A percentile compares a stretch with the other conserved stretches of the same genome.
Conservation (phyloP, 2,329 filamentous ascomycete genomes). For the Beauveria varroae region DNA sequence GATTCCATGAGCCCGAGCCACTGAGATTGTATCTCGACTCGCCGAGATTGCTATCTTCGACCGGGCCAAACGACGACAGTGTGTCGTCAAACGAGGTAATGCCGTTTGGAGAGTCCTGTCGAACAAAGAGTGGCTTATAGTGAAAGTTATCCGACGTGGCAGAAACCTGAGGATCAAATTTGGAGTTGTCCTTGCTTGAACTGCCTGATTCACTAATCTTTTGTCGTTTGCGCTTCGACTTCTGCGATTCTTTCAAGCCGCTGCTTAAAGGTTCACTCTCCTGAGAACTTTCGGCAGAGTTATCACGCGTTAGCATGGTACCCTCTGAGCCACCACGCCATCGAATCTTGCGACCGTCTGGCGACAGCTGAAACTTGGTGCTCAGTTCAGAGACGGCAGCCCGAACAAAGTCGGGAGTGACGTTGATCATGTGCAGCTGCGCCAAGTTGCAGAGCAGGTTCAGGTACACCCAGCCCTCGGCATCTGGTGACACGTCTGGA, state of each 20-base stretch:
- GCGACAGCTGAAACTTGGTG: conserved; percentile 67
- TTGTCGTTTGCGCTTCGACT: conserved; percentile 37
- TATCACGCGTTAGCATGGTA: conserved; percentile 60
- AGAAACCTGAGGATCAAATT: conserved; percentile 30
- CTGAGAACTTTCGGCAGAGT: conserved; percentile 41
- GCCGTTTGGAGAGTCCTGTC: conserved; percentile 38
- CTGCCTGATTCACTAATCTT: conserved; percentile 33
- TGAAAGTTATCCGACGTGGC: conserved; percentile 45
- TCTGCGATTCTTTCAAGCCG: conserved; percentile 37
- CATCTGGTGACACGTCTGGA: conserved; percentile 49
- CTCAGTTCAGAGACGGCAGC: conserved; percentile 64
- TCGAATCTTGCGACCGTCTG: conserved; percentile 69
- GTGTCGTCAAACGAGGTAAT: conserved; percentile 42
- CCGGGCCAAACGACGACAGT: conserved; percentile 38
- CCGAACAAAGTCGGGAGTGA: conserved; percentile 70
- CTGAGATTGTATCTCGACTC: conserved; percentile 40
- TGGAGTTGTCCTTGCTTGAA: conserved; percentile 32
- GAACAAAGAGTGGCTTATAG: conserved; percentile 57
- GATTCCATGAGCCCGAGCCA: conserved; percentile 40
- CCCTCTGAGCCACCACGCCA: conserved; percentile 66
- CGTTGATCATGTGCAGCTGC: conserved; percentile 77
- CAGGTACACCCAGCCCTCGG: conserved; percentile 74
- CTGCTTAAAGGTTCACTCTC: conserved; percentile 38
- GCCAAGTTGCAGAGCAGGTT: conserved; percentile 76
- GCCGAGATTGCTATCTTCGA: conserved; percentile 41